Evolutionary conservation across 2,329 filamentous ascomycete species (phyloP).

Genomic region (Purpureocillium lavendulum): DNA sequence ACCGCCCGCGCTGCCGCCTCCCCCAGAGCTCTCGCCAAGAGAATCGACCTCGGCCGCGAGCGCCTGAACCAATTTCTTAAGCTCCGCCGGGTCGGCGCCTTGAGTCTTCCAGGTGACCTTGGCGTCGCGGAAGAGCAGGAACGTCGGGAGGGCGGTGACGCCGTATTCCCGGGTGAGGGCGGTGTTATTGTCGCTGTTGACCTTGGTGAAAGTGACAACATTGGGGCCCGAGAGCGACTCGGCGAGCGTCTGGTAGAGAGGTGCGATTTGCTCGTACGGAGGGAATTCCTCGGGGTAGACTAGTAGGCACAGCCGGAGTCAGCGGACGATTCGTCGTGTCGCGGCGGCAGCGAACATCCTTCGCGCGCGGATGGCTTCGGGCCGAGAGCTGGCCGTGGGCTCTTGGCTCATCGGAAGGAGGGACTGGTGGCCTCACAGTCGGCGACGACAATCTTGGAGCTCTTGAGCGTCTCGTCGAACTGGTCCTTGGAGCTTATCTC

Average conservation of each 20-base stretch:
- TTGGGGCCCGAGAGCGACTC: slow-evolving; percentile 60
- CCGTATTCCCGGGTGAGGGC: slow-evolving; percentile 66
- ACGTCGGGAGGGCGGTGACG: slow-evolving; percentile 78
- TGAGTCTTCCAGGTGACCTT: slow-evolving; percentile 58
- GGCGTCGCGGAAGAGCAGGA: slow-evolving; percentile 75
- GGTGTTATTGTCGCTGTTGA: slow-evolving; percentile 72
- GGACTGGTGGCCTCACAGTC: slow-evolving; percentile 59
- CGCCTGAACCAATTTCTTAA: slow-evolving; percentile 64
- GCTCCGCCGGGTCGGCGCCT: slow-evolving; percentile 64
- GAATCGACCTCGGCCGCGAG: slow-evolving; percentile 57
- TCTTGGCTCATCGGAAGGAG: not conserved
- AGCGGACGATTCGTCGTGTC: too few relatives aligned
- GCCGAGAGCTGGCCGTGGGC: too few relatives aligned
- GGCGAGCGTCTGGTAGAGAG: slow-evolving; percentile 73
- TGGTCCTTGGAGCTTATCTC: slow-evolving; percentile 45
- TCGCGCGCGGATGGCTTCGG: too few relatives aligned
- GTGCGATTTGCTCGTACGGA: slow-evolving; percentile 76
- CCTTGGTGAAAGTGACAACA: slow-evolving; percentile 74
- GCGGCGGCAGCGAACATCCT: too few relatives aligned
- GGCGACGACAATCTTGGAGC: slow-evolving; percentile 72
- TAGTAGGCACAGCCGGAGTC: too few relatives aligned
- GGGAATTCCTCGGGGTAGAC: slow-evolving; percentile 85
- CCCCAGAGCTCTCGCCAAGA: slow-evolving; percentile 37
- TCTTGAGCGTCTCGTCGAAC: slow-evolving; percentile 59
- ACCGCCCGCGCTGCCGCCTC: slow-evolving; percentile 25